phyloP scores from a whole-genome alignment of 2,329 filamentous ascomycete species.

The Fusarium nematophilum region DNA sequence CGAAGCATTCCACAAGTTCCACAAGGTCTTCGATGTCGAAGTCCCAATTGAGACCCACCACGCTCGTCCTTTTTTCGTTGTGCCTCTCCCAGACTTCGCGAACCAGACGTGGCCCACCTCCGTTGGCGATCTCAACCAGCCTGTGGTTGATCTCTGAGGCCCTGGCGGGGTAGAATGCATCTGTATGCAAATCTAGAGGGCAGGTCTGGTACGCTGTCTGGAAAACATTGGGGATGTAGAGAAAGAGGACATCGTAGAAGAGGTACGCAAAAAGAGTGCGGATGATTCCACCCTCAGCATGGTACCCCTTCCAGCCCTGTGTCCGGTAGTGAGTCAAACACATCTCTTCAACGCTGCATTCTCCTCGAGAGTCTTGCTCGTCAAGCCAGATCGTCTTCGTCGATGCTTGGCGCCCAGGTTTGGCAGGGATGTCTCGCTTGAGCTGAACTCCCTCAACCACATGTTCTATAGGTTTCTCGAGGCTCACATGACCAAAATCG shows the following conservation, averaged over 20 bases:
- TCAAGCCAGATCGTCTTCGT: slow-evolving; percentile 92
- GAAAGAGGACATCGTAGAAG: slow-evolving; percentile 92
- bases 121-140: slow-evolving; percentile 88
- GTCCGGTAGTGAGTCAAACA: slow-evolving; percentile 87
- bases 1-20: slow-evolving; percentile 83
- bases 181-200: slow-evolving; percentile 91
- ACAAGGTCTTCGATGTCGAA: slow-evolving; percentile 82
- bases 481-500: slow-evolving; percentile 87
- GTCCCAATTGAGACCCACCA: slow-evolving; percentile 93
- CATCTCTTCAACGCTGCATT: slow-evolving; percentile 94
- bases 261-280: slow-evolving; percentile 92
- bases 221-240: slow-evolving; percentile 96
- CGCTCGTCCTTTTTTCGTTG: slow-evolving; percentile 78
- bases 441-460: slow-evolving; percentile 82
- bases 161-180: slow-evolving; percentile 89
- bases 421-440: slow-evolving; percentile 65
- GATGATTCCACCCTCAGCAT: slow-evolving; percentile 90
- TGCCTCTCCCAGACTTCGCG: slow-evolving; percentile 75
- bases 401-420: slow-evolving; percentile 56
- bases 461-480: slow-evolving; percentile 81
- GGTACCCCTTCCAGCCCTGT: slow-evolving; percentile 93
- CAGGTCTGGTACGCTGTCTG: slow-evolving; percentile 96
- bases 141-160: slow-evolving; percentile 89
- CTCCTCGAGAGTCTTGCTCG: slow-evolving; percentile 72
- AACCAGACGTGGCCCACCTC: slow-evolving; percentile 75